Evolutionary conservation across 148 eudicot genomes (phyloP), one percentile per base, ranked within the genome.

Genomic region (Oxyria digyna): DNA sequence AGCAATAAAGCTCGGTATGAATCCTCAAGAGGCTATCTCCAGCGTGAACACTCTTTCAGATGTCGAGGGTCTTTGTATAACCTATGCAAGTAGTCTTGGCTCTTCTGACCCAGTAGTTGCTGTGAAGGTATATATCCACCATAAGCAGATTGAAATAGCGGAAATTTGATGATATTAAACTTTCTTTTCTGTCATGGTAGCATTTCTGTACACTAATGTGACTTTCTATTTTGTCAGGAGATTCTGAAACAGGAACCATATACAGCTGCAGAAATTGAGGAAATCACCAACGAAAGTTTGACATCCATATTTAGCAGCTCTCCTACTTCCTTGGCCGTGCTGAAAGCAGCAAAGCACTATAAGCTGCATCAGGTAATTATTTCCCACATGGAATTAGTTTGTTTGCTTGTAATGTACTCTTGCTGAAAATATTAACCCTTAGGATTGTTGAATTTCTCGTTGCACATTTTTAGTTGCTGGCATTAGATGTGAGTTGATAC

Each of bases 1-100:
- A 48, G 93, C 84, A 43, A 88, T 94, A 37, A 94, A 85, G 81
- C 96, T 94, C 46, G 97, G 99, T 68, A 85, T 90, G 97, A 77
- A 87, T 42, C 85, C 89, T 46, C 73, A 83, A 76, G 91, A 91
- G 52, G 97, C 99, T 41, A 64, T 87, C 73, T 76, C 85, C 64
- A 71, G 81, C 49, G 83, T 82, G 32, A 87, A 87, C 77, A 90
- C 97, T 40, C 91, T 94, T 69, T 94, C 97, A n/a, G 97, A 94
- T 79, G 99, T 94, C 45, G 99, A 94, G 76, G 97, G 93, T 68
- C 79, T 88, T 29, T 94, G 99, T 72, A 82, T 88, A 38, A 71
- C 87, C 46, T 94, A 84, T 74, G 91, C 97, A 23, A 81, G 85
- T 23, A 80, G 67, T 42, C 86, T 50, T 76, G 87, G 85, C 38